These are phyloP conservation scores for Rhizophora apiculata DNA, from an alignment of 345 rosid species.

Conservation along the genomic window DNA sequence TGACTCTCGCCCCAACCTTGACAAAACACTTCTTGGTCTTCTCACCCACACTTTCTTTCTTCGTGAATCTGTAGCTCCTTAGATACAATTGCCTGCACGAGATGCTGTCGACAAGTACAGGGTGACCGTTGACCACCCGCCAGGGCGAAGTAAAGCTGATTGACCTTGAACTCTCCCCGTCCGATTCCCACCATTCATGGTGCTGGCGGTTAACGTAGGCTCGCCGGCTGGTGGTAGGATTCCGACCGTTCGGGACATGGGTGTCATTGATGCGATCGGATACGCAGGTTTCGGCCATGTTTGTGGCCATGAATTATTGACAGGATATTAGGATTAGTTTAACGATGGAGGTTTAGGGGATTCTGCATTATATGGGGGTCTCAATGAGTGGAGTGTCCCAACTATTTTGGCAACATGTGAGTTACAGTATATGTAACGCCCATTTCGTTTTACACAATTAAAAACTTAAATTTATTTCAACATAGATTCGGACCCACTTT, in stretches of 20 bases:
- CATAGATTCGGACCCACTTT: background rate
- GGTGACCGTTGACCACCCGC: background rate
- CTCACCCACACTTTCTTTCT: conserved; percentile 31
- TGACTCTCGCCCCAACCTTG: conserved; percentile 20
- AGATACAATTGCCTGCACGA: conserved; percentile 51
- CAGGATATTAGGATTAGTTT: too few relatives aligned
- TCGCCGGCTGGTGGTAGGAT: background rate
- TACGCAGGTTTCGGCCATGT: conserved; percentile 29
- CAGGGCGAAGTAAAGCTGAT: background rate
- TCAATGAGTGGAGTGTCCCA: background rate
- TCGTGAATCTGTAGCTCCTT: conserved; percentile 47
- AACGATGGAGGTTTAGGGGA: background rate
- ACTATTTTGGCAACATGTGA: background rate
- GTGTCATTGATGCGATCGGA: conserved; percentile 27
- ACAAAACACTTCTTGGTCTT: conserved; percentile 34
- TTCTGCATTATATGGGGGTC: background rate
- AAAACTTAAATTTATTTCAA: background rate
- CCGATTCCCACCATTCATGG: conserved; percentile 27
- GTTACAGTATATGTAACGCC: background rate
- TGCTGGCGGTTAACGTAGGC: conserved; percentile 31
- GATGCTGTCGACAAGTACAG: conserved; percentile 34
- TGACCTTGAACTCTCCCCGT: conserved; percentile 26
- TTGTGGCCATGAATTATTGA: background rate
- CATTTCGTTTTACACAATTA: background rate
- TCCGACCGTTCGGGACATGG: background rate